Evolutionary conservation across 2,329 filamentous ascomycete genomes (phyloP).

Genomic region (Trichoderma endophyticum): DNA sequence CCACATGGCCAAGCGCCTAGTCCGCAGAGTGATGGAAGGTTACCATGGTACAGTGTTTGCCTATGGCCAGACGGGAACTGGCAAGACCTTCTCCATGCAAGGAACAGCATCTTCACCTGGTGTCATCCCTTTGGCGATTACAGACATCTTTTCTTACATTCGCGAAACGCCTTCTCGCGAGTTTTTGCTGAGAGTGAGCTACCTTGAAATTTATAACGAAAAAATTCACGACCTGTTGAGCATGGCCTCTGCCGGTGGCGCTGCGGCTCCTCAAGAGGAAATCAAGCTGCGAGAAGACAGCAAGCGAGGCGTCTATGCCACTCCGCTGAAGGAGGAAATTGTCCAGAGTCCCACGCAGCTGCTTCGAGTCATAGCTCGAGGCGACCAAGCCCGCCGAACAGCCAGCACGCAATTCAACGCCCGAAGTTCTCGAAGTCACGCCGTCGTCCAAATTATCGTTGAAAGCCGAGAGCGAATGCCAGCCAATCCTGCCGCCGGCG

Average conservation of each 20-base stretch:
- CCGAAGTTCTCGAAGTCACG: slow-evolving; percentile 94
- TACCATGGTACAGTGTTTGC: slow-evolving; percentile 98
- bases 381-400: slow-evolving; percentile 84
- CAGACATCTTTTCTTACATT: slow-evolving; percentile 98
- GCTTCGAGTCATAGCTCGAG: slow-evolving; percentile 87
- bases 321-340: slow-evolving; percentile 94
- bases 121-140: slow-evolving; percentile 95
- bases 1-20: slow-evolving; percentile 85
- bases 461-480: slow-evolving; percentile 87
- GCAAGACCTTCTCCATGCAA: slow-evolving; percentile 99
- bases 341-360: slow-evolving; percentile 97
- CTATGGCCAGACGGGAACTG: slow-evolving; percentile 98
- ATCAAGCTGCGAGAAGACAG: slow-evolving; percentile 96
- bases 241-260: slow-evolving; percentile 59
- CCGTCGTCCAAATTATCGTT: slow-evolving; percentile 97
- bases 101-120: slow-evolving; percentile 92
- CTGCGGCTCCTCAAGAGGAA: slow-evolving; percentile 70
- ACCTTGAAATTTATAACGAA: slow-evolving; percentile 98
- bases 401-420: slow-evolving; percentile 97
- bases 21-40: slow-evolving; percentile 96
- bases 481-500: slow-evolving; percentile 35
- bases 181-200: slow-evolving; percentile 92
- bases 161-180: slow-evolving; percentile 92
- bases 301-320: slow-evolving; percentile 94
- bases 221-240: slow-evolving; percentile 91